These are phyloP conservation scores for Hibiscus tridactylites DNA, from an alignment of 345 rosid genomes.

Conservation along the genomic window DNA sequence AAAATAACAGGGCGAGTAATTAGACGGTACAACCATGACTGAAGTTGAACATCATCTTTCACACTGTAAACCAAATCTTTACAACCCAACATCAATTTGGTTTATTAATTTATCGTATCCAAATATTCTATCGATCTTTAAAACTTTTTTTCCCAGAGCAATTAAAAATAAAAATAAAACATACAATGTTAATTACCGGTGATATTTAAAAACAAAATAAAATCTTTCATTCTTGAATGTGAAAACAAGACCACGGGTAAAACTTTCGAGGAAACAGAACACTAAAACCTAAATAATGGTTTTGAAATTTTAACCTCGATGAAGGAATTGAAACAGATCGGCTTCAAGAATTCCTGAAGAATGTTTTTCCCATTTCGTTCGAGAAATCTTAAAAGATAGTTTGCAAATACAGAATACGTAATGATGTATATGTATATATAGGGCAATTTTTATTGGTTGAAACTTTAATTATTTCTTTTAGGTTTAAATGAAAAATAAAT, in stretches of 20 bases:
- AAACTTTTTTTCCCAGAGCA: not conserved
- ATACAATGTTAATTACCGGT: not conserved
- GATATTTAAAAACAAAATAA: not conserved
- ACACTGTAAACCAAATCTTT: not conserved
- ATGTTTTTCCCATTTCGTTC: not conserved
- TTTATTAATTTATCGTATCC: not conserved
- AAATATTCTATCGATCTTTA: not conserved
- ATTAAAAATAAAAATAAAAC: not conserved
- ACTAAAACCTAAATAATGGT: not conserved
- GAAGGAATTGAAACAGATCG: not conserved
- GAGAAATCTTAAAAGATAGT: not conserved
- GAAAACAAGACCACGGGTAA: not conserved
- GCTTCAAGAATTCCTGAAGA: not conserved
- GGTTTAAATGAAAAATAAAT: too few species aligned
- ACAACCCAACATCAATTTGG: not conserved
- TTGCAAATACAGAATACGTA: not conserved
- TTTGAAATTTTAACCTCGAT: not conserved
- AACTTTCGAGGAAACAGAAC: not conserved
- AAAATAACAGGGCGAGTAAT: not conserved
- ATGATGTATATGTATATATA: too few species aligned
- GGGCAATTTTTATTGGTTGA: too few species aligned
- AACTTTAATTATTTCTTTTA: too few species aligned
- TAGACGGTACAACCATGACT: not conserved
- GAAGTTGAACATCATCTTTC: not conserved
- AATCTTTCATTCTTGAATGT: not conserved